Evolutionary conservation across 106 monocot genomes (phyloP), one percentile per base, ranked within the genome.

Genomic region (Vanilla planifolia): DNA sequence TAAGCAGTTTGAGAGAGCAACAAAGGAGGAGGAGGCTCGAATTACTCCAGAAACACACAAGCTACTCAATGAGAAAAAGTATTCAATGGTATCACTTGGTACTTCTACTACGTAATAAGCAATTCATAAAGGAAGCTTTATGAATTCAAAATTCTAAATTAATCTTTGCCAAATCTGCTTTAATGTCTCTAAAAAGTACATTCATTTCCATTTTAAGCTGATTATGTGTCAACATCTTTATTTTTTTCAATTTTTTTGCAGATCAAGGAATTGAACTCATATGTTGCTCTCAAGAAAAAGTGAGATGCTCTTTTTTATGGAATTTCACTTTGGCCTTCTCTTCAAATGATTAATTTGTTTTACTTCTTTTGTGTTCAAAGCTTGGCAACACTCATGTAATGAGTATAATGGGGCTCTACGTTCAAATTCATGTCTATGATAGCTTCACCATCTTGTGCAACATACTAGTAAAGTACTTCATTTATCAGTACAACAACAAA

Each of bases 221-320:
- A 22, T 15, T 64, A 48, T 15, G 4, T 15, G 4, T 5, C n/a
- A 8, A 48, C 5, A 48, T 15, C n/a, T 8, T 8, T 15, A 5
- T 37, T 5, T 3, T 10, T 9, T 58, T 39, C 30, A 29, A 75
- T 63, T 32, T 6, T 73, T 61, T 75, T 79, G 64, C 79, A 87
- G 87, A 76, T 88, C 62, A 88, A 84, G 70, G 88, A 88, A 61
- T 50, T 88, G 61, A 88, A 84, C 62, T 88, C 83, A 23, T 88
- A 67, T 66, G 88, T 88, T 69, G 80, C 83, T 55, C 67, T 80
- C 8, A 88, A 88, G 75, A 84, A 88, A 36, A 82, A 83, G 87
- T 87, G 67, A 82, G 87, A 76, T 16, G 0, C 46, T 7, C 19
- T 9, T 46, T 46, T 14, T 16, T 46, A n/a, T n/a, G n/a, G n/a